Conservation (phyloP, 371 early-diverging fungal genomes). For the Lichtheimia ramosa region DNA sequence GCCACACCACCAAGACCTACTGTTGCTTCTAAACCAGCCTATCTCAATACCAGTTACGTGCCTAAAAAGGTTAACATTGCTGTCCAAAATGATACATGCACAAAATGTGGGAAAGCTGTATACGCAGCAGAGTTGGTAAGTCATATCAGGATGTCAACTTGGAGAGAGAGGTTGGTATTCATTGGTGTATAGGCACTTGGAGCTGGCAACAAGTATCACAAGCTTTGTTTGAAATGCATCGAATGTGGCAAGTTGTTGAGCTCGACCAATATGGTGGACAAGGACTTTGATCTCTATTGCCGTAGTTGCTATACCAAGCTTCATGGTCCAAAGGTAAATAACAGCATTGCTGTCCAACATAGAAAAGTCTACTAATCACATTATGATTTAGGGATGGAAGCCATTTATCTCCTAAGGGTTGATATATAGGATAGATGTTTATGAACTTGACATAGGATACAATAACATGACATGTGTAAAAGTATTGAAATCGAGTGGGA, state of each 20-base stretch:
- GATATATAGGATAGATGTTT: too few relatives aligned
- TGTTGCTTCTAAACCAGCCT: slow-evolving; percentile 13
- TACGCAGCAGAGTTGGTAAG: slow-evolving; percentile 50
- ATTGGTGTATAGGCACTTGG: slow-evolving; percentile 25
- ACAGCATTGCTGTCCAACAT: too few relatives aligned
- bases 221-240: slow-evolving; percentile 41
- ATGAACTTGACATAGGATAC: too few relatives aligned
- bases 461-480: too few relatives aligned
- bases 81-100: slow-evolving; percentile 41
- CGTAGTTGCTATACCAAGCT: slow-evolving; percentile 44
- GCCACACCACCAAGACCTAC: slow-evolving; percentile 3
- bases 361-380: too few relatives aligned
- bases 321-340: slow-evolving; percentile 41
- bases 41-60: slow-evolving; percentile 32
- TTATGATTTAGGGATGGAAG: too few relatives aligned
- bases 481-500: too few relatives aligned
- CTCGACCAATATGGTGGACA: slow-evolving; percentile 52
- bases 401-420: too few relatives aligned
- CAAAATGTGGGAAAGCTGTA: slow-evolving; percentile 44
- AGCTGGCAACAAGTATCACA: slow-evolving; percentile 53
- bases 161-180: too few relatives aligned
- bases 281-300: slow-evolving; percentile 44
- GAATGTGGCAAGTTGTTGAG: slow-evolving; percentile 45
- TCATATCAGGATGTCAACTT: not conserved
- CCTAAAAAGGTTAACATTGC: slow-evolving; percentile 42